Base-by-base conservation (phyloP, 148 eudicot genomes). In the Spergularia marina region DNA sequence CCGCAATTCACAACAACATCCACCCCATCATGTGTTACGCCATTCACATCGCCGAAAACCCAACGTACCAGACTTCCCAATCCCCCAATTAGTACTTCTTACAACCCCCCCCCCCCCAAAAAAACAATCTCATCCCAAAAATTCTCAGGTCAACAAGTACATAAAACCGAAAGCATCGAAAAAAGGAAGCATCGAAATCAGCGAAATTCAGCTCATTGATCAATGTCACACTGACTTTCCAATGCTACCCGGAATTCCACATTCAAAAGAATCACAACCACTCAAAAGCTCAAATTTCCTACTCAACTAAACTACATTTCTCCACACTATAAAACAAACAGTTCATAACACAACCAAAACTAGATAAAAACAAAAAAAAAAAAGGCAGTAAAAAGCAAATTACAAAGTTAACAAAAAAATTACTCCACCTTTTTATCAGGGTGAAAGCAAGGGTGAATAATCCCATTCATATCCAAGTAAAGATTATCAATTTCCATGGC, bases 391-490 rank as follows among this genome's bases (percentile, higher is more conserved):
- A 71, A 36, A 61, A 12, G 36, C 36, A 30, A 36, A 52, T 23
- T 14, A 51, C 54, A 62, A n/a, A 20, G 34, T 11, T 12, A 78
- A 49, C 36, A 3, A 30, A 25, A 39, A 17, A 3, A 60, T 4
- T 79, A 88, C 25, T 23, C 0, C 0, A 23, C 98, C 95, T 79
- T 89, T 74, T 89, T 89, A 25, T 91, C 98, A 17, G 98, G 98
- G 34, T 91, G 98, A 77, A 94, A 94, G 74, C 98, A 94, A 21
- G 98, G 98, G 53, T 94, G 98, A 73, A 94, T 94, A 30, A 93
- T 91, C 23, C 98, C 97, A 83, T 93, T 93, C 98, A 93, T 87
- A 73, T 93, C 98, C 81, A 94, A 76, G 70, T 94, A 94, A 73
- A 94, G 64, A 60, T 94, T 94, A 77, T 94, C 95, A 63, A 88